phyloP scores from a whole-genome alignment of 768 basidiomycete species.

The Porpolomopsis calyptriformis region DNA sequence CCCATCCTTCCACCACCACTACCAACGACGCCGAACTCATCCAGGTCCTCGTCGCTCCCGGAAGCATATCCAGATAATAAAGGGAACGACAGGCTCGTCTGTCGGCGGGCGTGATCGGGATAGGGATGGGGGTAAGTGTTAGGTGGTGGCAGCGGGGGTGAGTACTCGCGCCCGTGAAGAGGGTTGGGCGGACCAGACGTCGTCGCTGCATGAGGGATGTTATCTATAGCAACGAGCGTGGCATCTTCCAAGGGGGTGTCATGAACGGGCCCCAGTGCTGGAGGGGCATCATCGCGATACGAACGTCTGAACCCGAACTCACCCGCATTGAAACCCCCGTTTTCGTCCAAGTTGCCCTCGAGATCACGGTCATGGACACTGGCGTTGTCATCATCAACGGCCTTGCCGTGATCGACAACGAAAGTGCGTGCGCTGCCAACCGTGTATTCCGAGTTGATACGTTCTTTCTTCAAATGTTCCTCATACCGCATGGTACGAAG shows the following conservation, averaged over 20 bases:
- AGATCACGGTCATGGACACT: no score
- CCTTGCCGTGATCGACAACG: slow-evolving; percentile 5
- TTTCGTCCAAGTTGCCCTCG: no score
- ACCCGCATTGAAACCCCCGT: background rate
- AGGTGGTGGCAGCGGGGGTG: background rate
- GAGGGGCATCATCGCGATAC: background rate
- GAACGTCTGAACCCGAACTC: background rate
- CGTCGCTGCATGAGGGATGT: no score
- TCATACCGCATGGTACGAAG: slow-evolving; percentile 30
- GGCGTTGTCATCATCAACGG: no score
- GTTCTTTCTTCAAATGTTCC: slow-evolving; percentile 27
- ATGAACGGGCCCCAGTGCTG: background rate
- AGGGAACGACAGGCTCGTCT: no score
- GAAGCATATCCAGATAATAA: slow-evolving; percentile 15
- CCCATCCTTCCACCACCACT: slow-evolving; percentile 12
- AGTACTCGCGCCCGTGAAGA: no score
- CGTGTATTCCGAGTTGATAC: slow-evolving; percentile 23
- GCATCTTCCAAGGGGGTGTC: background rate
- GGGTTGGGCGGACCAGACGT: no score
- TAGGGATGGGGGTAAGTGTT: background rate
- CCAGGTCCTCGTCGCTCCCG: slow-evolving; percentile 15
- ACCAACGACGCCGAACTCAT: slow-evolving; percentile 10
- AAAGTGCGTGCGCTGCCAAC: slow-evolving; percentile 22
- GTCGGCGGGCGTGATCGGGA: no score
- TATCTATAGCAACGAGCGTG: background rate